Evolutionary conservation across 352 stramenopile genomes (phyloP).

Genomic region (Blastocystis sp.): DNA sequence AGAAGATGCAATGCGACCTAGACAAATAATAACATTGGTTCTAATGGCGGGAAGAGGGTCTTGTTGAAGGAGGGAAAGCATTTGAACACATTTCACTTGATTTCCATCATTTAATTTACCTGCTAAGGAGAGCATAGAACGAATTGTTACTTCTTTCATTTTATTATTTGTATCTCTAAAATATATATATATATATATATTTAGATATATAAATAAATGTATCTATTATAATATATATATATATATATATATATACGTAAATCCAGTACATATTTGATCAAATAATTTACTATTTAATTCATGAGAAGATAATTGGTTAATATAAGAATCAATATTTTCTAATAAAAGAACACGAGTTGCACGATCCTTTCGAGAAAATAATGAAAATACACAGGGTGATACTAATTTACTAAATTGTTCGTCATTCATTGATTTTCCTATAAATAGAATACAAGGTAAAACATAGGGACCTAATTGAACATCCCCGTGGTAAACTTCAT

Average conservation of each 20-base stretch:
- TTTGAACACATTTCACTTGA: conserved; percentile 22
- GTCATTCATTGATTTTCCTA: conserved; percentile 1
- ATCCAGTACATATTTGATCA: conserved; percentile 14
- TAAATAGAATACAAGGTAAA: conserved; percentile 24
- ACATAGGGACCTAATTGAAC: conserved; percentile 22
- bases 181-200: no score
- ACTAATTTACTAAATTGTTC: conserved; percentile 30
- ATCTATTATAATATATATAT: no score
- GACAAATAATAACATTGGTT: conserved; percentile 31
- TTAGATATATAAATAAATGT: no score
- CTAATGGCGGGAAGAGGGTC: conserved; percentile 25
- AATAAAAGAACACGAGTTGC: conserved; percentile 26
- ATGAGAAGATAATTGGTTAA: conserved; percentile 14
- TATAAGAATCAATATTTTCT: conserved; percentile 33
- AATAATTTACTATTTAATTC: conserved; percentile 27
- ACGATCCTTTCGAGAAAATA: conserved; percentile 25
- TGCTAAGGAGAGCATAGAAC: conserved; percentile 19
- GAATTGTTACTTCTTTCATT: conserved; percentile 32
- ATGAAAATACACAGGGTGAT: conserved; percentile 18
- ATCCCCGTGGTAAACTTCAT: conserved; percentile 33
- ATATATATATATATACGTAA: no score
- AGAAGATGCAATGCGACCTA: conserved; percentile 7
- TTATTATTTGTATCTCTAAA: conserved; percentile 25
- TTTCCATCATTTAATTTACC: not conserved
- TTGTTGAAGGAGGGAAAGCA: conserved; percentile 7